These are phyloP conservation scores for Eucalyptus victrix DNA, from an alignment of 345 rosid genomes.

Conservation along the genomic window DNA sequence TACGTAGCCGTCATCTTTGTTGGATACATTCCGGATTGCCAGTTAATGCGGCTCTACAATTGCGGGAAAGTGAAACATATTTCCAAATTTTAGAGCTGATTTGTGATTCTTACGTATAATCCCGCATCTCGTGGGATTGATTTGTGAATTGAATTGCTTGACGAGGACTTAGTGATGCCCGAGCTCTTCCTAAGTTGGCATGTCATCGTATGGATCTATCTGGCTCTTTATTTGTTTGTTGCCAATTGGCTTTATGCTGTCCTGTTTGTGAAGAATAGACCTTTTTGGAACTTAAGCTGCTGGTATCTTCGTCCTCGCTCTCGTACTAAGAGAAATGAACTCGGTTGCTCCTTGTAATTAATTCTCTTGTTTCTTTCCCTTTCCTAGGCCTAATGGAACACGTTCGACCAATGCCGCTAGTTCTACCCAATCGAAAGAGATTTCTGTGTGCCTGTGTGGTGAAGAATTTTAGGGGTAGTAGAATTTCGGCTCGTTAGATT, in stretches of 20 bases:
- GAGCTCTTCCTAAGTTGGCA: too few relatives aligned
- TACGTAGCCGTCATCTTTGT: too few relatives aligned
- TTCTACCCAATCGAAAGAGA: not conserved
- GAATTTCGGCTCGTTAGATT: not conserved
- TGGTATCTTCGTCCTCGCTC: not conserved
- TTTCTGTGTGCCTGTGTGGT: not conserved
- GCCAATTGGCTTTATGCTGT: too few relatives aligned
- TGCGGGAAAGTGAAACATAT: too few relatives aligned
- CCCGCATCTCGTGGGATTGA: too few relatives aligned
- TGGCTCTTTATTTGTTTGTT: too few relatives aligned
- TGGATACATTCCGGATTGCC: too few relatives aligned
- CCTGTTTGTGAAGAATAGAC: too few relatives aligned
- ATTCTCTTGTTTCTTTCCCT: not conserved
- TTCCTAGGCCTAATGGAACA: not conserved
- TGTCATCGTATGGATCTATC: too few relatives aligned
- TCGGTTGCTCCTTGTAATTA: not conserved
- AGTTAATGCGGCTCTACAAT: rapidly evolving
- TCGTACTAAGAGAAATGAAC: not conserved
- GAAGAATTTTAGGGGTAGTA: not conserved
- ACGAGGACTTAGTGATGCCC: rapidly evolving
- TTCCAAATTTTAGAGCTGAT: too few relatives aligned
- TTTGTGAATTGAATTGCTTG: too few relatives aligned
- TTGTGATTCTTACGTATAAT: too few relatives aligned
- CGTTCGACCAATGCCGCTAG: not conserved
- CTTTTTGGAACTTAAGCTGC: not conserved